Evolutionary conservation across 2,329 filamentous ascomycete genomes (phyloP).

Genomic region (Fusarium cicatricum): DNA sequence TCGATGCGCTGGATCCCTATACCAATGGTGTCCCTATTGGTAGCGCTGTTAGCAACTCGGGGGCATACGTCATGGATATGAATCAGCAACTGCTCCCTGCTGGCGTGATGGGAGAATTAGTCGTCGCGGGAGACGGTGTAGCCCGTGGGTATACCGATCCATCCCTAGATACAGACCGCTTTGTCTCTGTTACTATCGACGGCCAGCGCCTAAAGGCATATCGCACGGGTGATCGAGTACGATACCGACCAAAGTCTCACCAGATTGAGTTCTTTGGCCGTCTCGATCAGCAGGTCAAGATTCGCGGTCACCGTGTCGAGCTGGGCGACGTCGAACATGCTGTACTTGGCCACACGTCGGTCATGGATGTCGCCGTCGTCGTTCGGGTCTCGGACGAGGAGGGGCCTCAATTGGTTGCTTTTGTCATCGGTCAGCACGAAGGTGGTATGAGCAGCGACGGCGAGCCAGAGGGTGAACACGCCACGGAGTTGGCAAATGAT

Average conservation of each 20-base stretch:
- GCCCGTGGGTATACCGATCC: slow-evolving; percentile 26
- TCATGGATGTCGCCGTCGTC: slow-evolving; percentile 33
- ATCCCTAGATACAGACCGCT: slow-evolving; percentile 14
- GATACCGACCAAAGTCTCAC: slow-evolving; percentile 17
- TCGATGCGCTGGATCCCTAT: background rate
- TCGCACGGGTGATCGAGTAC: slow-evolving; percentile 35
- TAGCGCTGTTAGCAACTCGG: slow-evolving; percentile 32
- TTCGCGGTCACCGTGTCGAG: slow-evolving; percentile 41
- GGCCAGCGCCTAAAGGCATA: slow-evolving; percentile 15
- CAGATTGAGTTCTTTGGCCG: slow-evolving; percentile 38
- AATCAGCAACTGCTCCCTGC: slow-evolving; percentile 26
- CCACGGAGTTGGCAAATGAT: too few relatives aligned
- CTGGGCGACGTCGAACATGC: slow-evolving; percentile 7
- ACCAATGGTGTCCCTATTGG: slow-evolving; percentile 38
- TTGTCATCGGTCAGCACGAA: too few relatives aligned
- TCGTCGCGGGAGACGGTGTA: slow-evolving; percentile 36
- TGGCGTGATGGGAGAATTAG: slow-evolving; percentile 39
- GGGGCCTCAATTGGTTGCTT: too few relatives aligned
- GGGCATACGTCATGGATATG: slow-evolving; percentile 29
- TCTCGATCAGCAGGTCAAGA: slow-evolving; percentile 38
- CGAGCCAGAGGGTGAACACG: too few relatives aligned
- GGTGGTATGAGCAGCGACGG: too few relatives aligned
- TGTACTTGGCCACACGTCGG: background rate
- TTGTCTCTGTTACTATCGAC: slow-evolving; percentile 13
- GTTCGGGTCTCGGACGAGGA: too few relatives aligned